Base-by-base conservation (phyloP, 257 asterid species). In the Ajuga chamaepitys region DNA sequence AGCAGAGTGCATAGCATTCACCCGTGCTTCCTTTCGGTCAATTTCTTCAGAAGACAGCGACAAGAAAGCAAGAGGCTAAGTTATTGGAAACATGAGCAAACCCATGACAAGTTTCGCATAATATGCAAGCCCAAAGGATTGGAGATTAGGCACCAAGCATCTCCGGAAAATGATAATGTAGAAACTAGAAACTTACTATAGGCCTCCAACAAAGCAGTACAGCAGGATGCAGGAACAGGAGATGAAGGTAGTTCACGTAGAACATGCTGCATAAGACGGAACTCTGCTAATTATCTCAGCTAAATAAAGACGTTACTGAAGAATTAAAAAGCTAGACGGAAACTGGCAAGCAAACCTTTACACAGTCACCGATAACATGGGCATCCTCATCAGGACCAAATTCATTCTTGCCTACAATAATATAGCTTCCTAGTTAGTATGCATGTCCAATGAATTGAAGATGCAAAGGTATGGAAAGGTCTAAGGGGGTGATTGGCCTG, bases 141-240 rank as follows among this genome's bases (percentile, higher is more conserved):
- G 22, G 52, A 38, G 37, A 68, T 42, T 75, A 47, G 53, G 71
- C 52, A 59, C n/a, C 37, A 62, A 68, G 48, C 62, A 53, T 68
- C 17, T 58, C 12, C 12, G 62, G 42, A 11, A 28, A 55, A 18
- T 66, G n/a, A n/a, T n/a, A n/a, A n/a, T n/a, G n/a, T 18, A 44
- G 25, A 44, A 40, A 42, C 63, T 46, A 51, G 16, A 65, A 59
- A 76, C 95, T 80, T 72, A 91, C 98, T 88, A 74, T 78, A 85
- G 67, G 96, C 92, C 75, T 91, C 98, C 83, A 91, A 80, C 79
- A 91, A 80, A 35, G 98, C 96, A 58, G 89, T 83, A 77, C 98
- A 91, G 79, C 98, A 91, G 64, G 98, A 85, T 46, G 95, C 98
- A 66, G 98, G 98, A 74, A 91, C 98, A 20, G 98, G 98, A 72